A percentile compares a stretch with the other conserved stretches of the same genome.
Evolutionary conservation across 106 monocot genomes (phyloP).

Genomic region (Dendrobium chrysotoxum): DNA sequence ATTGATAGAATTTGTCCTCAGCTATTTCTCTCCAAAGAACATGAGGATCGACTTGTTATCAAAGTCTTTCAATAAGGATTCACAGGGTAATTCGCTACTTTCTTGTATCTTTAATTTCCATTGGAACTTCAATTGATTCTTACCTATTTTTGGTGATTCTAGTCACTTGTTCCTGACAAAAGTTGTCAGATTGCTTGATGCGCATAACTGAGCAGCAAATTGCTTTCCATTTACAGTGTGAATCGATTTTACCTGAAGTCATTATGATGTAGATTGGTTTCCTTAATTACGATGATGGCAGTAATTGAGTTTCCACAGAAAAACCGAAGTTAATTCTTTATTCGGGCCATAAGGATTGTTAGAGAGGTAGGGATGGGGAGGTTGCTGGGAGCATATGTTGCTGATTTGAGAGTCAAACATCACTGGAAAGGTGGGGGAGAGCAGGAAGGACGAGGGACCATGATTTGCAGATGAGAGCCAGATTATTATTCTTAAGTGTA

Average conservation of each 20-base stretch:
- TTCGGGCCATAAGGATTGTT: background rate
- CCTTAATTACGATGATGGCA: background rate
- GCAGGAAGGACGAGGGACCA: too few species aligned
- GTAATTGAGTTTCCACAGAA: background rate
- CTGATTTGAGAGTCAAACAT: background rate
- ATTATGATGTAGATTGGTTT: background rate
- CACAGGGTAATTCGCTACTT: slow-evolving; percentile 43
- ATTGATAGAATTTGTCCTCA: slow-evolving; percentile 56
- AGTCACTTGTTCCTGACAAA: background rate
- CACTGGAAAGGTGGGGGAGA: too few species aligned
- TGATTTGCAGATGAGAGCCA: background rate
- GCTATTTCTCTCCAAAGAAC: slow-evolving; percentile 76
- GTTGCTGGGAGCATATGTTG: background rate
- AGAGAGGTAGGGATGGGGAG: background rate
- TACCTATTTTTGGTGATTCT: background rate
- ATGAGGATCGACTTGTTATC: slow-evolving; percentile 82
- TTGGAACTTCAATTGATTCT: background rate
- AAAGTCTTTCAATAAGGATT: slow-evolving; percentile 74
- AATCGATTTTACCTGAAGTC: background rate
- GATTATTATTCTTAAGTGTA: background rate
- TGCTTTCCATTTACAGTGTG: background rate
- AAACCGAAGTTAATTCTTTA: background rate
- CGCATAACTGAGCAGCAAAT: background rate
- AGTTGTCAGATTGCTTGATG: background rate
- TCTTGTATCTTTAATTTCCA: background rate